Evolutionary conservation across 2,329 filamentous ascomycete genomes (phyloP), one percentile per base, ranked within the genome.

Genomic region (Sarocladium strictum): DNA sequence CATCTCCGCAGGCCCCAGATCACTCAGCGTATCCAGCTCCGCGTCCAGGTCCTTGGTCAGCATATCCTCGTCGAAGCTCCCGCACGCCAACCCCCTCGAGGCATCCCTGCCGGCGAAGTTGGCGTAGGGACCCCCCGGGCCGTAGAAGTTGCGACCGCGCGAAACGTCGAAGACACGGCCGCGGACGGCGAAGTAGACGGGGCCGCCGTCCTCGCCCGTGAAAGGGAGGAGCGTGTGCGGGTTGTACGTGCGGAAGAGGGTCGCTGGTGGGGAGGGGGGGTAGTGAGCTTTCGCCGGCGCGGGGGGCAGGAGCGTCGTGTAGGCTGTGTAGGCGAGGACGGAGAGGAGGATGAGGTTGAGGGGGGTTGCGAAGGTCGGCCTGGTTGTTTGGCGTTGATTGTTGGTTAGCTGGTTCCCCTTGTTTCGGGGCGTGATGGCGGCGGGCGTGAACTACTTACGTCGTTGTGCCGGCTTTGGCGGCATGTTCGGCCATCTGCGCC

Each of bases 61-160:
- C 91, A 97, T 96, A 6, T 92, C 88, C 76, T 89, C 84, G 67
- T 97, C 94, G 69, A 99, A 97, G 74, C 90, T 96, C 56, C 92
- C 90, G 69, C 83, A 89, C 1, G 94, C 93, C 57, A 99, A 74
- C 1, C 94, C 94, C 53, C 93, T 81, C 60, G 83, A 90, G 19
- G 94, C 94, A 71, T 99, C 94, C 37, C 92, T 79, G 0, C 94
- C 94, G 0, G 94, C 94, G 67, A 99, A 99, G 75, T 97, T 97
- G 69, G 86, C 86, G 70, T 99, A 99, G 2, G 93, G 91, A 0
- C 93, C 93, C 12, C 91, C 92, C 19, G 94, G 94, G 3, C 94
- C 94, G 73, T 99, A 99, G 72, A 97, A 97, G 76, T 95, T 92
- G 65, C 87, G 83, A 23, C 94, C 93, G 14, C 84, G 75, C 0